Evolutionary conservation across 352 stramenopile genomes (phyloP).

Genomic region (Aphanomyces astaci): DNA sequence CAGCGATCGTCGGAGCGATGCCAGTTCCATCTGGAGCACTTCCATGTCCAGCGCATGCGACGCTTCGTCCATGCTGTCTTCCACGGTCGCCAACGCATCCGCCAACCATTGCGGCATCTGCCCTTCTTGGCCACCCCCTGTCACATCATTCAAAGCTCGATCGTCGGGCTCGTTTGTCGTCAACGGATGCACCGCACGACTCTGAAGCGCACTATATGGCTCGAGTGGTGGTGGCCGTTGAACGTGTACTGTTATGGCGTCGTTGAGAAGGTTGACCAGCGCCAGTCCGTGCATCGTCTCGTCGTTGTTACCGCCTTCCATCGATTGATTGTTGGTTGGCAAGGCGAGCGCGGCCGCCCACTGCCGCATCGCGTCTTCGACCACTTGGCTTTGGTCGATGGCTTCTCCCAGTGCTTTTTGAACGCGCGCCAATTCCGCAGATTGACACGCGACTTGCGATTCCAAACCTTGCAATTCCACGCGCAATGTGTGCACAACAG

Average conservation of each 20-base stretch:
- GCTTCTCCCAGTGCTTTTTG: neutral
- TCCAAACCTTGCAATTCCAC: neutral
- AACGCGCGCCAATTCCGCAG: neutral
- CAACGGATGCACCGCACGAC: no score
- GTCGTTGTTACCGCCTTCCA: neutral
- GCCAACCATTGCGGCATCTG: neutral
- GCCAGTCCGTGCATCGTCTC: neutral
- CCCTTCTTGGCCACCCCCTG: neutral
- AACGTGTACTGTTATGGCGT: neutral
- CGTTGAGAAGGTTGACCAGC: neutral
- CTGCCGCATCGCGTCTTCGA: neutral
- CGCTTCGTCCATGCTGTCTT: constrained; percentile 4
- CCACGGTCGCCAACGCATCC: neutral
- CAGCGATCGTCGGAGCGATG: neutral
- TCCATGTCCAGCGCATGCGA: constrained; percentile 8
- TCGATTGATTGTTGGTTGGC: neutral
- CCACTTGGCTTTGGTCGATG: neutral
- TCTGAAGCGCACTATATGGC: no score
- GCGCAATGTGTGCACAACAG: neutral
- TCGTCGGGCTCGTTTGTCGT: no score
- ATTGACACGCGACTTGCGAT: neutral
- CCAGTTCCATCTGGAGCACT: constrained; percentile 3
- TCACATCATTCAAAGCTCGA: no score
- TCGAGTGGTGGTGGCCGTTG: no score
- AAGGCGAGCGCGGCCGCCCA: neutral